Conservation (phyloP, 371 early-diverging fungal genomes). For the Apophysomyces ossiformis region DNA sequence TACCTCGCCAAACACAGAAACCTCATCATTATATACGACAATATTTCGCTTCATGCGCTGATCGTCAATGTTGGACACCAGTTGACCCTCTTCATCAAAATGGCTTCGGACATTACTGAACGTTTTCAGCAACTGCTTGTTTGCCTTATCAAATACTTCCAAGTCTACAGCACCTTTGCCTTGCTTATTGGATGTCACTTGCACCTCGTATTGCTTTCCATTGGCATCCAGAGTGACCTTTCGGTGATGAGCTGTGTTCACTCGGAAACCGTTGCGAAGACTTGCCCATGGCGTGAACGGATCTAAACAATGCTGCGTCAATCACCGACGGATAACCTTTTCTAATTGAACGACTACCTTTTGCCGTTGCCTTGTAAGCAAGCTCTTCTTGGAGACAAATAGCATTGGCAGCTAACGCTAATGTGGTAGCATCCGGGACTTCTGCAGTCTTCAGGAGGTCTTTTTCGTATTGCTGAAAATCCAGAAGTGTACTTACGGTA, state of each 20-base stretch:
- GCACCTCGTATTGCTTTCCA: conserved; percentile 34
- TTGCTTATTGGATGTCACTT: conserved; percentile 22
- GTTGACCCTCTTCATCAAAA: conserved; percentile 45
- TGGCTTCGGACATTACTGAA: conserved; percentile 34
- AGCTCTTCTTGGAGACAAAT: conserved; percentile 54
- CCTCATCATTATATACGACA: conserved; percentile 61
- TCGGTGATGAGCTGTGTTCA: conserved; percentile 56
- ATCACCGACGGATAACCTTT: too few species aligned
- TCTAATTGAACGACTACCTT: conserved; percentile 17
- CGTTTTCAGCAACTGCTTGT: conserved; percentile 28
- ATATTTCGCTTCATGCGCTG: conserved; percentile 61
- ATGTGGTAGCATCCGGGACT: conserved; percentile 56
- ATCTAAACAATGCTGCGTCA: conserved; percentile 24
- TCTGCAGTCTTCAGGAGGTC: conserved; percentile 66
- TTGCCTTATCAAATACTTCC: conserved; percentile 27
- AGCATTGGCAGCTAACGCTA: conserved; percentile 78
- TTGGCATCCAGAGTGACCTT: conserved; percentile 36
- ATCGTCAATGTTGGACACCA: conserved; percentile 66
- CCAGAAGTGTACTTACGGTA: neutral
- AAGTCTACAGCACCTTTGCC: conserved; percentile 33
- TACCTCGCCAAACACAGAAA: conserved; percentile 72
- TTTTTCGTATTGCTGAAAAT: conserved; percentile 63
- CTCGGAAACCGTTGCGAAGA: conserved; percentile 55
- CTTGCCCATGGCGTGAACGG: conserved; percentile 67
- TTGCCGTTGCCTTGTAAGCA: conserved; percentile 24